Conservation (phyloP, 1,139 yeast species). For the Trichomonascaceae sp. region DNA sequence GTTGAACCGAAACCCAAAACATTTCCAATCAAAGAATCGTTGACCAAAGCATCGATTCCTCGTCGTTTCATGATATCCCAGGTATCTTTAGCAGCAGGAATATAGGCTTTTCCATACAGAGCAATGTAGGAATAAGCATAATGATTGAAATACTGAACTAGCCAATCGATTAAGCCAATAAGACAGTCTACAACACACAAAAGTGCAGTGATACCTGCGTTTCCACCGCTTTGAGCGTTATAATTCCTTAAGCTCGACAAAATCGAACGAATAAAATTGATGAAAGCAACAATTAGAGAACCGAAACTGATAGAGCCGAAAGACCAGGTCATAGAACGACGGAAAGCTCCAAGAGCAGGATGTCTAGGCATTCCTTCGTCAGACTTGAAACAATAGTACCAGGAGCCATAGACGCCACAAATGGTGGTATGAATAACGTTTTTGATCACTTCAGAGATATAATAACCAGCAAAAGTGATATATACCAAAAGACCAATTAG, state of each 20-base stretch:
- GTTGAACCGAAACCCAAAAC: slow-evolving; percentile 68
- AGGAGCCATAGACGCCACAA: slow-evolving; percentile 82
- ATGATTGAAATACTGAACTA: slow-evolving; percentile 80
- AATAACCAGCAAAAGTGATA: slow-evolving; percentile 80
- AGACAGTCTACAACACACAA: slow-evolving; percentile 52
- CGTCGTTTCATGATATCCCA: slow-evolving; percentile 70
- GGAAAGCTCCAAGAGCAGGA: slow-evolving; percentile 79
- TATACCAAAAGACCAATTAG: slow-evolving; percentile 60
- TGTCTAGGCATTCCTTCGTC: slow-evolving; percentile 76
- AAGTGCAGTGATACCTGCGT: slow-evolving; percentile 49
- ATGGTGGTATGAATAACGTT: slow-evolving; percentile 82
- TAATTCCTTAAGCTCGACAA: slow-evolving; percentile 42
- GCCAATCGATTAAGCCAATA: slow-evolving; percentile 65
- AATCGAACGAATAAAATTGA: slow-evolving; percentile 57
- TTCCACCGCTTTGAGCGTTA: slow-evolving; percentile 39
- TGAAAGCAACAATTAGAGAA: slow-evolving; percentile 68
- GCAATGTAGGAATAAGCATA: slow-evolving; percentile 88
- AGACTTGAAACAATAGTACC: slow-evolving; percentile 76
- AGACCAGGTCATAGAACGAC: slow-evolving; percentile 76
- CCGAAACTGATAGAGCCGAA: slow-evolving; percentile 92
- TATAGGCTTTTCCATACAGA: slow-evolving; percentile 73
- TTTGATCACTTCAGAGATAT: slow-evolving; percentile 76
- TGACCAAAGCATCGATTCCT: slow-evolving; percentile 82
- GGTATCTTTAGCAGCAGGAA: slow-evolving; percentile 74
- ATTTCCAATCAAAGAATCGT: slow-evolving; percentile 75